Evolutionary conservation across 2,329 filamentous ascomycete species (phyloP).

Genomic region (Trichophyton benhamiae): DNA sequence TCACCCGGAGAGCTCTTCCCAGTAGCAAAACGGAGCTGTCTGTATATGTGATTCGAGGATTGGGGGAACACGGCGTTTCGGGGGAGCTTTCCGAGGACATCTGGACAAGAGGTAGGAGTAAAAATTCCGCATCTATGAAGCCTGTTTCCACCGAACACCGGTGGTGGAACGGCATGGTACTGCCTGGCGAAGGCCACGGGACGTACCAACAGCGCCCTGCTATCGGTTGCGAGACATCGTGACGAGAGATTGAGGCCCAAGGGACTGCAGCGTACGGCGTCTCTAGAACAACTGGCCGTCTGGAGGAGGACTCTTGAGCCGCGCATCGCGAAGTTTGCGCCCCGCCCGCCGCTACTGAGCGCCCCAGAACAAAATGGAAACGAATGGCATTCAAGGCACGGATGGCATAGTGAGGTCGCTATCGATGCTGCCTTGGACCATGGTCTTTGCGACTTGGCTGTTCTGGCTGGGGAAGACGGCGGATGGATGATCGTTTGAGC

Average conservation of each 20-base stretch:
- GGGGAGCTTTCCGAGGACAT: not conserved
- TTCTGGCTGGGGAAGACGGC: not conserved
- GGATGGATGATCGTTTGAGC: not conserved
- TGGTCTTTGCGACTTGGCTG: not conserved
- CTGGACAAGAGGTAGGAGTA: not conserved
- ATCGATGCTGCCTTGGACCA: not conserved
- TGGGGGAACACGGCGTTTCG: not conserved
- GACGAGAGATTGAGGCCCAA: not conserved
- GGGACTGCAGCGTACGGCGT: not conserved
- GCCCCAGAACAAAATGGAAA: not conserved
- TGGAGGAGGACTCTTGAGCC: not conserved
- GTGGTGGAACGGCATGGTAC: not conserved
- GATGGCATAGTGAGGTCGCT: not conserved
- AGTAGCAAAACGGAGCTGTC: not conserved
- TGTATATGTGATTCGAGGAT: not conserved
- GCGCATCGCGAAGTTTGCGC: conserved; percentile 2
- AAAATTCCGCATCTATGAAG: not conserved
- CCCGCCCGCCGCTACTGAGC: not conserved
- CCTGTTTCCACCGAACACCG: not conserved
- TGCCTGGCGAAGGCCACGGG: not conserved
- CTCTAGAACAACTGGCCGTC: not conserved
- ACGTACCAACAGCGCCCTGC: not conserved
- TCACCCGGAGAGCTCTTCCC: not conserved
- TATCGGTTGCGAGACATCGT: not conserved
- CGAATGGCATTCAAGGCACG: not conserved